Evolutionary conservation across 495 filamentous ascomycete genomes (phyloP).

Genomic region (Podospora australis): DNA sequence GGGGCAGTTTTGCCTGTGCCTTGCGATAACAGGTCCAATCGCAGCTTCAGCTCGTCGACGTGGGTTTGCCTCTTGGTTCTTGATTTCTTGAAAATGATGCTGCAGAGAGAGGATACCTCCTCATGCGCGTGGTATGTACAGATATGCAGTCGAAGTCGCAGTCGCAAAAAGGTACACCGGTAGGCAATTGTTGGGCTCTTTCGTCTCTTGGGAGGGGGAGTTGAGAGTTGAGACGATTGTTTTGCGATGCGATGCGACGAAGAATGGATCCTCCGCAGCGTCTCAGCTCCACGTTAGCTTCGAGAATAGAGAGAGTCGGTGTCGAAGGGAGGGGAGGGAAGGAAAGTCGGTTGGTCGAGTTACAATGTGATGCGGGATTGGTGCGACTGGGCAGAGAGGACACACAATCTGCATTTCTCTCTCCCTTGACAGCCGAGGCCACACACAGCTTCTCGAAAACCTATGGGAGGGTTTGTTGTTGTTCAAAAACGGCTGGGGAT

Average conservation of each 20-base stretch:
- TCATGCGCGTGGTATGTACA: not conserved
- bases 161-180: no score
- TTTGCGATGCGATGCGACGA: not conserved
- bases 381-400: no score
- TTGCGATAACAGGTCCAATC: constrained; percentile 3
- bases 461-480: constrained; percentile 38
- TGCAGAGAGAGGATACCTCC: no score
- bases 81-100: not conserved
- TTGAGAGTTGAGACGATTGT: no score
- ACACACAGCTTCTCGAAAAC: constrained; percentile 6
- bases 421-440: no score
- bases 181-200: not conserved
- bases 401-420: no score
- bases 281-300: not conserved
- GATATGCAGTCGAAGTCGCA: no score
- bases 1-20: constrained; percentile 10
- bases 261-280: not conserved
- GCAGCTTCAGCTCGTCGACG: not conserved
- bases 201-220: not conserved
- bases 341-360: not conserved
- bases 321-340: not conserved
- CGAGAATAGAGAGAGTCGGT: not conserved
- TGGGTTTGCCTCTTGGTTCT: not conserved
- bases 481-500: constrained; percentile 29
- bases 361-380: not conserved